Base-by-base conservation (phyloP, 305 asterid genomes). In the Ajuga reptans region DNA sequence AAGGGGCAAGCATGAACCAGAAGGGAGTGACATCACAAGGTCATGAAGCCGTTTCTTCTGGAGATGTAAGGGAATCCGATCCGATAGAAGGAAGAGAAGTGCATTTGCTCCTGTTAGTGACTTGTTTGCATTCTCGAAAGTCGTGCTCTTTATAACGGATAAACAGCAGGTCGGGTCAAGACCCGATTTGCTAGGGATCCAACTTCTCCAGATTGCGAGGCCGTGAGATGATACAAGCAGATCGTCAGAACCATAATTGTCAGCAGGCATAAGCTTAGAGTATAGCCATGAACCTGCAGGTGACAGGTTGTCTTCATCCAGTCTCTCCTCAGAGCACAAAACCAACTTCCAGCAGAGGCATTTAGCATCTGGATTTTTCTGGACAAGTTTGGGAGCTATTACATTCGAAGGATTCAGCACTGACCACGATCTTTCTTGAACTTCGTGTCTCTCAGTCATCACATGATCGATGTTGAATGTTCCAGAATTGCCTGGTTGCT, bases 271-370 rank as follows among this genome's bases (percentile, higher is more conserved):
- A 64, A 91, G 91, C 87, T 91, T 93, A 55, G 95, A 91, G 74
- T 69, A 84, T 74, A 93, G 71, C 99, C 99, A 94, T 31, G 87
- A 73, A 72, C 69, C 65, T 60, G 90, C 82, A 67, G 76, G 64
- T 50, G 82, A 71, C 56, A 55, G 74, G 65, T 64, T 42, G 47
- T 72, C 67, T 54, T 66, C 66, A 45, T 50, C 56, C 39, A 54
- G 42, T 29, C 64, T 42, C 68, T 79, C 85, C 17, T 82, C 84
- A 65, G 88, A 83, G 75, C 85, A 86, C 50, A 94, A 37, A 51
- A 89, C 77, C 63, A 94, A 58, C 82, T 94, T 94, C 97, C 96
- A 94, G 84, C 99, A 94, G 75, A 94, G 82, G 80, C 95, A 91
- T 76, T 85, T 83, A 64, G 86, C 78, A 73, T 83, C 80, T 43